A percentile compares a stretch with the other conserved stretches of the same genome.
Conservation (phyloP, 2,329 filamentous ascomycete species). For the Aspergillus latus region DNA sequence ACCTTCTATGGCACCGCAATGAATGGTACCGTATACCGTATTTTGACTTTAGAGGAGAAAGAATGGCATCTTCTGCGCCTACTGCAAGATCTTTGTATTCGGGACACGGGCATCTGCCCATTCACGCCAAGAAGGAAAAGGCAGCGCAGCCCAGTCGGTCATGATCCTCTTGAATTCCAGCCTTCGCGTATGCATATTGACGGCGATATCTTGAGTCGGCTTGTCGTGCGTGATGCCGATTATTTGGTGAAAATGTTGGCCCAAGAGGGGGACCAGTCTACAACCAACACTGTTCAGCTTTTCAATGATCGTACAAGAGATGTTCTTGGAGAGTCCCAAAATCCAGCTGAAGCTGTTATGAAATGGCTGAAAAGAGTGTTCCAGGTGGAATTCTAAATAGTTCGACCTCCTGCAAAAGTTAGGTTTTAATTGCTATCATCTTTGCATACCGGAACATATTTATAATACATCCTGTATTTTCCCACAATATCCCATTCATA, state of each 20-base stretch:
- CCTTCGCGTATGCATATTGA: constrained; percentile 62
- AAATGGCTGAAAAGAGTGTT: constrained; percentile 38
- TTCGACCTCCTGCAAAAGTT: background rate
- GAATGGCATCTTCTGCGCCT: constrained; percentile 70
- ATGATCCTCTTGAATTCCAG: constrained; percentile 45
- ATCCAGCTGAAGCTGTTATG: constrained; percentile 32
- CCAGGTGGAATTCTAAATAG: constrained; percentile 26
- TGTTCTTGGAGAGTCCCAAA: constrained; percentile 43
- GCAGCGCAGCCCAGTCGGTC: constrained; percentile 27
- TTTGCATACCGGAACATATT: background rate
- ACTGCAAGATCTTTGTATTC: constrained; percentile 66
- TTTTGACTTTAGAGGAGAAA: constrained; percentile 63
- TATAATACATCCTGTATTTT: background rate
- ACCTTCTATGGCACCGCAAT: constrained; percentile 66
- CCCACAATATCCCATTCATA: too few species aligned
- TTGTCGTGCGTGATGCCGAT: constrained; percentile 47
- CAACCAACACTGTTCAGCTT: constrained; percentile 31
- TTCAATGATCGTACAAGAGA: constrained; percentile 53
- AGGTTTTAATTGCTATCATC: background rate
- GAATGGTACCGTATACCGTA: constrained; percentile 68
- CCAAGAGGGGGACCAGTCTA: constrained; percentile 17
- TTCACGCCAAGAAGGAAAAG: constrained; percentile 42
- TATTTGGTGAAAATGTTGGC: constrained; percentile 34
- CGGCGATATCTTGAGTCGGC: constrained; percentile 62
- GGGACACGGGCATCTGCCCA: constrained; percentile 51